phyloP scores from a whole-genome alignment of 345 rosid genomes.

The Brassica napus region DNA sequence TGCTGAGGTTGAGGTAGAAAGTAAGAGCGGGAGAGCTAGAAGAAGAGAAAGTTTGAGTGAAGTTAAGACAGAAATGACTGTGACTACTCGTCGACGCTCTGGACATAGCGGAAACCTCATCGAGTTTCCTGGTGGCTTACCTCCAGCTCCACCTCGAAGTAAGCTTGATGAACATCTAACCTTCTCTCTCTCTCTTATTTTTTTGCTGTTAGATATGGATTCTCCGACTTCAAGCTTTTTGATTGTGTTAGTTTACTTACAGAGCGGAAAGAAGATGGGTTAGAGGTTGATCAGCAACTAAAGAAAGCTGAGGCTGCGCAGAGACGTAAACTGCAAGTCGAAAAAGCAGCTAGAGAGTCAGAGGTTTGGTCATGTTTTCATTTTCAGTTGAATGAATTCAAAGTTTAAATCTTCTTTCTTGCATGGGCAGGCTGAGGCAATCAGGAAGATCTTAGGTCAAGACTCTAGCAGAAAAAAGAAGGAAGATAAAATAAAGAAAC shows the following conservation, averaged over 20 bases:
- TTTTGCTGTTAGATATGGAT: too few relatives aligned
- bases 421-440: constrained; percentile 78
- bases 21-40: constrained; percentile 49
- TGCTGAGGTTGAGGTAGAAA: constrained; percentile 57
- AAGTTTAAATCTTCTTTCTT: constrained; percentile 9
- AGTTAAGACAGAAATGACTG: constrained; percentile 51
- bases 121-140: constrained; percentile 90
- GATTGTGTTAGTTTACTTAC: constrained; percentile 11
- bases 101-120: constrained; percentile 49
- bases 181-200: too few relatives aligned
- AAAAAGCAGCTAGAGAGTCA: constrained; percentile 81
- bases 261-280: constrained; percentile 82
- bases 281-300: constrained; percentile 80
- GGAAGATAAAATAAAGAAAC: constrained; percentile 79
- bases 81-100: constrained; percentile 78
- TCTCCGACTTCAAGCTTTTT: not conserved
- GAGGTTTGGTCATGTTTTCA: constrained; percentile 55
- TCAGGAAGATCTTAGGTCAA: constrained; percentile 92
- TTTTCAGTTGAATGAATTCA: not conserved
- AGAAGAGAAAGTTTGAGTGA: constrained; percentile 58
- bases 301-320: constrained; percentile 94
- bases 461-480: constrained; percentile 85
- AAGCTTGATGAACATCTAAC: constrained; percentile 34
- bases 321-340: constrained; percentile 84
- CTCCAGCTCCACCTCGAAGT: constrained; percentile 95